These are phyloP conservation scores for Mychonastes homosphaera DNA, from an alignment of 139 green algal species.

Conservation along the genomic window DNA sequence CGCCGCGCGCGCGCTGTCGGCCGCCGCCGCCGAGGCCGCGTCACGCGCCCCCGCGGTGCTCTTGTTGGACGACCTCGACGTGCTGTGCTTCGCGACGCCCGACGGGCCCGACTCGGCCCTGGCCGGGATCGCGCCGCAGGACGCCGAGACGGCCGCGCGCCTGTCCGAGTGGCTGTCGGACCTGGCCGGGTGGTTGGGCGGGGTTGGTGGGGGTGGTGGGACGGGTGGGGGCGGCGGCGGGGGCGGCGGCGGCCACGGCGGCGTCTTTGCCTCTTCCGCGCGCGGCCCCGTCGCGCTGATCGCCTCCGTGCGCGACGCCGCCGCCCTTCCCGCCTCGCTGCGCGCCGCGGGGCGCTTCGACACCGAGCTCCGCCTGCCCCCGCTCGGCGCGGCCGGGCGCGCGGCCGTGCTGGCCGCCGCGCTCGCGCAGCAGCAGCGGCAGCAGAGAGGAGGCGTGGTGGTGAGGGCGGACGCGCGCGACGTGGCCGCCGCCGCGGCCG, in stretches of 20 bases:
- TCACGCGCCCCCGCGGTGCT: conserved; percentile 53
- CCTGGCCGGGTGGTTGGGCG: conserved; percentile 15
- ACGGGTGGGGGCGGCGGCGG: too few species aligned
- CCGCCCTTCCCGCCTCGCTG: conserved; percentile 31
- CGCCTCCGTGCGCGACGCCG: conserved; percentile 4
- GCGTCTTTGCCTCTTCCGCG: conserved; percentile 1
- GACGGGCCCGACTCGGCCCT: too few species aligned
- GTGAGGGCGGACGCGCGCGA: conserved; percentile 1
- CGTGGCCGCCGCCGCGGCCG: conserved; percentile 16
- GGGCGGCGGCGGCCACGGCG: too few species aligned
- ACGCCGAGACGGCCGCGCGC: conserved; percentile 8
- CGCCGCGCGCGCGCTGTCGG: conserved; percentile 16
- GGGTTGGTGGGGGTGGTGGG: too few species aligned
- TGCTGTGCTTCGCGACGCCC: conserved; percentile 37
- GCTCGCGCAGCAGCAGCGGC: conserved; percentile 7
- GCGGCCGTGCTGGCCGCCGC: conserved; percentile 33
- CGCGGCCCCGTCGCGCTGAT: conserved; percentile 6
- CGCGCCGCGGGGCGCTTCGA: conserved; percentile 44
- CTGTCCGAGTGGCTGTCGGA: conserved; percentile 9
- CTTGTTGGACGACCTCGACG: conserved; percentile 73
- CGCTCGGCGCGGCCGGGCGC: conserved; percentile 32
- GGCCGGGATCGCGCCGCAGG: too few species aligned
- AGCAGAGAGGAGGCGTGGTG: conserved; percentile 4
- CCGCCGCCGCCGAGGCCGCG: conserved; percentile 32
- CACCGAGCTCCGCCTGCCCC: conserved; percentile 26